Conservation (phyloP, 352 stramenopile species). For the Globisporangium uncinulatum region DNA sequence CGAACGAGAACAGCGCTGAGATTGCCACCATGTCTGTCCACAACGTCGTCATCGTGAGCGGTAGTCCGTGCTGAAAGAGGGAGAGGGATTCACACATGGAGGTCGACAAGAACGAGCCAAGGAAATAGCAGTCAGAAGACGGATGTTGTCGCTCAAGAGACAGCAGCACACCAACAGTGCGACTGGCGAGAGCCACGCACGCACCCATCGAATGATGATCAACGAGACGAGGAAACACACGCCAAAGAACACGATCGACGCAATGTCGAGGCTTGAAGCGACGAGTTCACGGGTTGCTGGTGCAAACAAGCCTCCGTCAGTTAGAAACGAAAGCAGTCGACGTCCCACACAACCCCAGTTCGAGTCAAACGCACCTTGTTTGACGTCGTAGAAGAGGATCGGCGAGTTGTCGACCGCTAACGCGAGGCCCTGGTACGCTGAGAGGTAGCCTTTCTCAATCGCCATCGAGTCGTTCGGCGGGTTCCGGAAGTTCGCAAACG, state of each 20-base stretch:
- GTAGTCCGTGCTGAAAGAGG: conserved; percentile 47
- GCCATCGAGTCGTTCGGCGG: conserved; percentile 48
- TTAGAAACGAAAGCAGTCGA: not conserved
- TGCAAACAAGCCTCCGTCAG: not conserved
- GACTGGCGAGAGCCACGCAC: not conserved
- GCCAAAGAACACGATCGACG: conserved; percentile 66
- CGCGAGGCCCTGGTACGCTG: conserved; percentile 52
- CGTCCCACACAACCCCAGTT: not conserved
- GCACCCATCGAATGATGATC: conserved; percentile 75
- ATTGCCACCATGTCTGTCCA: conserved; percentile 87
- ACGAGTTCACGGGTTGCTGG: conserved; percentile 44
- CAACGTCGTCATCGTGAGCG: conserved; percentile 72
- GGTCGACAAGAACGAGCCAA: too few species aligned
- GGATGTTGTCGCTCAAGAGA: too few species aligned
- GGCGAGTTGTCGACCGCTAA: conserved; percentile 58
- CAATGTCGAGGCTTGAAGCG: conserved; percentile 59
- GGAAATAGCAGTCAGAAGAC: not conserved
- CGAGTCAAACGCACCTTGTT: conserved; percentile 16
- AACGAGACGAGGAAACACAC: conserved; percentile 77
- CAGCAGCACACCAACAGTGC: not conserved
- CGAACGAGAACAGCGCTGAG: conserved; percentile 75
- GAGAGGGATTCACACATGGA: not conserved
- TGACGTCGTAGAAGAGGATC: conserved; percentile 36
- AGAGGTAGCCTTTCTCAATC: conserved; percentile 67
- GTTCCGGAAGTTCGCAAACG: conserved; percentile 61